Percentiles rank a stretch among this genome's conserved stretches.
These are phyloP conservation scores for Trichoderma simmonsii DNA, from an alignment of 2,329 filamentous ascomycete genomes.

Conservation along the genomic window DNA sequence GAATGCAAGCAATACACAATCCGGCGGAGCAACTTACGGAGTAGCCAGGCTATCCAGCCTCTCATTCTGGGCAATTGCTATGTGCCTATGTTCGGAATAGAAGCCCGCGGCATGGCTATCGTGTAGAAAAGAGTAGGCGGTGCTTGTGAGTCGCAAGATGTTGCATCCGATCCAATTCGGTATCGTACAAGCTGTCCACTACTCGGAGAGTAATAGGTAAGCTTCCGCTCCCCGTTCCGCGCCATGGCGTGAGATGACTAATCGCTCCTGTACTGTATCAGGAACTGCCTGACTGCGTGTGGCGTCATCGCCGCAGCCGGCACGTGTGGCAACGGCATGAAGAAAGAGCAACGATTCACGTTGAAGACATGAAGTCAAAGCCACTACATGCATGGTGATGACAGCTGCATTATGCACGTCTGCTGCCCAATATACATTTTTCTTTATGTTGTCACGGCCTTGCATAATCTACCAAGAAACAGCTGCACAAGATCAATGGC, in stretches of 20 bases:
- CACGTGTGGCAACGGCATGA: not conserved
- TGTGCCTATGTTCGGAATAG: slow-evolving; percentile 28
- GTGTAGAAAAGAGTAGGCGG: not conserved
- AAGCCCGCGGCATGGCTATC: slow-evolving; percentile 31
- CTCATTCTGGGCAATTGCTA: slow-evolving; percentile 41
- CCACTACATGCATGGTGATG: not conserved
- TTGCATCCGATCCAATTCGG: slow-evolving; percentile 7
- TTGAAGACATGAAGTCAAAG: not conserved
- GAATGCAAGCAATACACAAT: slow-evolving; percentile 13
- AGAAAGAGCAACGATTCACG: no score
- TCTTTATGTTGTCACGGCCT: not conserved
- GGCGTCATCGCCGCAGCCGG: not conserved
- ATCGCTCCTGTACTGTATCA: not conserved
- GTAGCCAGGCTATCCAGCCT: slow-evolving; percentile 39
- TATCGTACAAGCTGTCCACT: slow-evolving; percentile 21
- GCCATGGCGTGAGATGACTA: not conserved
- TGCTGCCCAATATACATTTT: not conserved
- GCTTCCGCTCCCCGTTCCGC: not conserved
- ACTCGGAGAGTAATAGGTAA: slow-evolving; percentile 5
- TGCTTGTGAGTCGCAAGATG: slow-evolving; percentile 2
- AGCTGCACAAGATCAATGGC: not conserved
- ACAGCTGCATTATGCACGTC: not conserved
- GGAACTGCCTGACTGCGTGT: not conserved
- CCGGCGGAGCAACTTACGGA: slow-evolving; percentile 37
- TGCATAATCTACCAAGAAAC: not conserved